These are phyloP conservation scores for Datura wrightii DNA, from an alignment of 257 asterid species.

Conservation along the genomic window DNA sequence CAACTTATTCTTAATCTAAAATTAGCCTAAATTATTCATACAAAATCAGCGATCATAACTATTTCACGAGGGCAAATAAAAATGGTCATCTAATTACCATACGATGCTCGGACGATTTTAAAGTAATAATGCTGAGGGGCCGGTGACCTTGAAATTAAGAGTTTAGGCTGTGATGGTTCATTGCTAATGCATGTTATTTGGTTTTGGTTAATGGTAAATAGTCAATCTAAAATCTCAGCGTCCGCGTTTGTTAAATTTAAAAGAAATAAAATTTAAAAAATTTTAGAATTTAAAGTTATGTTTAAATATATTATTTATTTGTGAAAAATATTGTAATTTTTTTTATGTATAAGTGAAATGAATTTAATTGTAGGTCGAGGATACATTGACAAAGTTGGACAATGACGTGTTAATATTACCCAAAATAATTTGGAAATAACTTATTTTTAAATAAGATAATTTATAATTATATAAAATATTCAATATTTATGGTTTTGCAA, in stretches of 20 bases:
- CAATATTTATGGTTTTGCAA: no score
- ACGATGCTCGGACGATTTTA: not conserved
- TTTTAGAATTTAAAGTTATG: no score
- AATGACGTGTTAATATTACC: not conserved
- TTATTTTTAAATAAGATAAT: no score
- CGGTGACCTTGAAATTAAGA: constrained; percentile 3
- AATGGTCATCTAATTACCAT: constrained; percentile 13
- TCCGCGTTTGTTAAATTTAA: not conserved
- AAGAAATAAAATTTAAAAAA: no score
- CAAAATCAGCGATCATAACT: not conserved
- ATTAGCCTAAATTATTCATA: not conserved
- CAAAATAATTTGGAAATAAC: not conserved
- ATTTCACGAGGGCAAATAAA: constrained; percentile 19
- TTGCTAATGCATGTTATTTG: constrained; percentile 34
- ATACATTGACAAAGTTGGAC: not conserved
- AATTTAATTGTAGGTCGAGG: not conserved
- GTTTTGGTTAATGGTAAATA: not conserved
- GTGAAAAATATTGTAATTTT: no score
- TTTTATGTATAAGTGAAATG: not conserved
- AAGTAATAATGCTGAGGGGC: not conserved
- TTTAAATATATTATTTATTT: no score
- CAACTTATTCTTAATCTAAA: not conserved
- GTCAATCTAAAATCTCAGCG: not conserved
- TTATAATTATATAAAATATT: no score
- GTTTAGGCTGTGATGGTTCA: not conserved